phyloP scores from a whole-genome alignment of 208 protist species.

The Acanthamoeba sp. region DNA sequence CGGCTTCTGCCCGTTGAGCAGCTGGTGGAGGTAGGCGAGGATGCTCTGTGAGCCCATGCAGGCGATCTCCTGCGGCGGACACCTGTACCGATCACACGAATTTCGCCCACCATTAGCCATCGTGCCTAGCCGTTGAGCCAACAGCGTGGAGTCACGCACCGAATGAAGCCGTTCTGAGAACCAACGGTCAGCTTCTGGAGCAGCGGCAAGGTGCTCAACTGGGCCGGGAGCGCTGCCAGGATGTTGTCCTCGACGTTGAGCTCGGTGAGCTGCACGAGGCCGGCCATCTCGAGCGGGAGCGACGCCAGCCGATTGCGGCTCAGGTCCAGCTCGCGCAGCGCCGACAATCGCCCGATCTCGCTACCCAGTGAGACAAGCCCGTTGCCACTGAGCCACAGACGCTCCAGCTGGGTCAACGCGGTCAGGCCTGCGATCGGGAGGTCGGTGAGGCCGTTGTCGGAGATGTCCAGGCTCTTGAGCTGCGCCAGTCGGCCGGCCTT shows the following conservation, averaged over 20 bases:
- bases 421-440: not conserved
- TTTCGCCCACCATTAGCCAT: not conserved
- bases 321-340: conserved; percentile 46
- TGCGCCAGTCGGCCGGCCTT: not conserved
- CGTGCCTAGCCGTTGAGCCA: not conserved
- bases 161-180: conserved; percentile 17
- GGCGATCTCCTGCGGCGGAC: not conserved
- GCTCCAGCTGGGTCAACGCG: not conserved
- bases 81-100: not conserved
- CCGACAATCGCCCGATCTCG: conserved; percentile 15
- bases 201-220: conserved; percentile 5
- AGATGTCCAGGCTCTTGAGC: conserved; percentile 18
- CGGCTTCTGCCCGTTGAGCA: conserved; percentile 10
- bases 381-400: not conserved
- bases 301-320: not conserved
- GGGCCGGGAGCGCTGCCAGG: not conserved
- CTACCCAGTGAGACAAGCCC: not conserved
- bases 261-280: not conserved
- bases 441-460: not conserved
- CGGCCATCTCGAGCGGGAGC: conserved; percentile 4
- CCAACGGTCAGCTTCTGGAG: not conserved
- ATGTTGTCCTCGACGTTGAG: conserved; percentile 34
- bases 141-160: not conserved
- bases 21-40: not conserved
- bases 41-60: not conserved